Base-by-base conservation (phyloP, 257 asterid species). In the Avicennia marina region DNA sequence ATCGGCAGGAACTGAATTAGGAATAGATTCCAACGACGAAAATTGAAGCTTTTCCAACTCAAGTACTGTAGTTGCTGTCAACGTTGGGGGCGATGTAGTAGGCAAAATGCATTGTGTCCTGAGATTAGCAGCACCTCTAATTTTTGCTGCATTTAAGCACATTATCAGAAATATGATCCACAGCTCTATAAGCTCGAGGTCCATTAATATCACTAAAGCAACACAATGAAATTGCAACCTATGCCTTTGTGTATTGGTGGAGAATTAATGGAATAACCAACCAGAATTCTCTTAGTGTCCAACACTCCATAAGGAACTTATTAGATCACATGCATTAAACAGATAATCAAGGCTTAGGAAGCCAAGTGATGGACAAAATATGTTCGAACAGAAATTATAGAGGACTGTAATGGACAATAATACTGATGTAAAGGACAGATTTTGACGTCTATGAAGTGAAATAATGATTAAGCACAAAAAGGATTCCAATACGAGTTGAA, bases 91-190 rank as follows among this genome's bases (percentile, higher is more conserved):
- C 11, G 83, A 73, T 69, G 91, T 56, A 34, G 87, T 69, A 65
- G 96, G 74, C 68, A 88, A 68, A 74, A 76, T 58, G 67, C 95
- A 88, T 64, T 85, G 94, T 24, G 90, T 70, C 72, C 83, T 81
- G 49, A 74, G 70, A 65, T 56, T 62, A 56, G 67, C 60, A 21
- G 78, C 29, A n/a, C 76, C 95, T 71, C 84, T 81, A 62, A 60
- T 66, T 72, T 80, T 91, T 32, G 94, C 98, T 91, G 96, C 85
- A 83, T 63, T 74, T 33, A 51, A 43, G 50, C 45, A 26, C 54
- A 73, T 47, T 24, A 66, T 43, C 41, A 52, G 58, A 40, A 56
- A 49, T 57, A 34, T 62, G 69, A 48, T 57, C 55, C 53, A 60
- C 34, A 48, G 60, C 34, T 44, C 46, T 56, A 43, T n/a, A 62